Evolutionary conservation across 2,329 filamentous ascomycete genomes (phyloP).

Genomic region (Pezicula rhizophila): DNA sequence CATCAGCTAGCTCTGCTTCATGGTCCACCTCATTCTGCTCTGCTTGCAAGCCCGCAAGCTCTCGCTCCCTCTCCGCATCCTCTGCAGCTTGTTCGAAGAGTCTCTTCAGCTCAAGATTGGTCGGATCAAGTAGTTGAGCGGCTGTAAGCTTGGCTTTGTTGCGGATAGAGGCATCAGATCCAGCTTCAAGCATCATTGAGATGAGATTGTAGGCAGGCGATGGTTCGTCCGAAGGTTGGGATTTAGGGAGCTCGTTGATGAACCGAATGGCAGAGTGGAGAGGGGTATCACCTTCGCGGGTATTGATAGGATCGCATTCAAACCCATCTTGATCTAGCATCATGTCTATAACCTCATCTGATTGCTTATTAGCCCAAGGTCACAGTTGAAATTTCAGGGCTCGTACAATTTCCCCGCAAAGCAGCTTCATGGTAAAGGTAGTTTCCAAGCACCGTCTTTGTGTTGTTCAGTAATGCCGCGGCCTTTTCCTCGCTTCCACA

Average conservation of each 20-base stretch:
- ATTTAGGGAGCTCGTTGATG: constrained; percentile 60
- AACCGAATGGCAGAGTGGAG: constrained; percentile 74
- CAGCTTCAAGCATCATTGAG: constrained; percentile 78
- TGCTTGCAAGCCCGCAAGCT: constrained; percentile 39
- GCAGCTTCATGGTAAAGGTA: constrained; percentile 88
- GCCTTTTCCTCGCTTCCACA: constrained; percentile 51
- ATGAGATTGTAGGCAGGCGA: constrained; percentile 61
- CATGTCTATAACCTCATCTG: constrained; percentile 74
- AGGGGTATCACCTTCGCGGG: constrained; percentile 68
- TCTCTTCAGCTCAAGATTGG: constrained; percentile 54
- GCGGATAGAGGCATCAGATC: constrained; percentile 54
- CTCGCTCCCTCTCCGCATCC: constrained; percentile 49
- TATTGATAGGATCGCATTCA: constrained; percentile 75
- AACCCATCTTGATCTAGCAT: constrained; percentile 79
- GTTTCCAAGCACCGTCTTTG: constrained; percentile 80
- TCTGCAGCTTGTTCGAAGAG: constrained; percentile 69
- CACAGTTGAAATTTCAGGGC: neutral
- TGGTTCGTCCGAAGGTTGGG: constrained; percentile 42
- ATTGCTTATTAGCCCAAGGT: neutral
- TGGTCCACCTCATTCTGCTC: constrained; percentile 12
- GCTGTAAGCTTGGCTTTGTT: constrained; percentile 72
- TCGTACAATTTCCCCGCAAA: constrained; percentile 75
- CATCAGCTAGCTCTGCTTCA: constrained; percentile 26
- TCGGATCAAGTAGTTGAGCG: constrained; percentile 66
- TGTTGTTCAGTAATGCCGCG: constrained; percentile 75